Evolutionary conservation across 768 basidiomycete genomes (phyloP).

Genomic region (Fomitopsis pulvina): DNA sequence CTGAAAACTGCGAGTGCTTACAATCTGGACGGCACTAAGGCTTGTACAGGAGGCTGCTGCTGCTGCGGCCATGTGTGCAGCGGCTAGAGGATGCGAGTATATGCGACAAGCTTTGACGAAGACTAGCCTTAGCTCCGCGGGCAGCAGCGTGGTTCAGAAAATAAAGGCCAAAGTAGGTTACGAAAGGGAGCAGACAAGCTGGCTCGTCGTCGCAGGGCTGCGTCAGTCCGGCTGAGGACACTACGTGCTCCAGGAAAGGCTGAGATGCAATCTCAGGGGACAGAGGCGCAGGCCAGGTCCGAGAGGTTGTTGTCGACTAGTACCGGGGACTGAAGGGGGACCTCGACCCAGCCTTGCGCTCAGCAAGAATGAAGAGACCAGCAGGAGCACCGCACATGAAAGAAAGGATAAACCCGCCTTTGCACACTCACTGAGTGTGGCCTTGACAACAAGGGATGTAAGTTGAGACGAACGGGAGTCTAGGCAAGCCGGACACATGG

Average conservation of each 20-base stretch:
- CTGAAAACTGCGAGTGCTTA: slow-evolving; percentile 22
- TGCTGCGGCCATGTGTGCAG: slow-evolving; percentile 19
- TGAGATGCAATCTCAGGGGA: slow-evolving; percentile 16
- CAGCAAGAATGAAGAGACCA: slow-evolving; percentile 6
- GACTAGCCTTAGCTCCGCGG: background rate
- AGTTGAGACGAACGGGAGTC: background rate
- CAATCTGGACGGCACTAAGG: slow-evolving; percentile 37
- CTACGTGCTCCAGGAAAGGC: slow-evolving; percentile 17
- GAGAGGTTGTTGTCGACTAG: slow-evolving; percentile 10
- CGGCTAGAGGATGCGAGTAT: background rate
- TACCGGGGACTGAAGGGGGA: slow-evolving; percentile 12
- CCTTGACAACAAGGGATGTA: slow-evolving; percentile 2
- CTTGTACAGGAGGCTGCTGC: slow-evolving; percentile 26
- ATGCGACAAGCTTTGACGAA: background rate
- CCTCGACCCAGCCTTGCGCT: slow-evolving; percentile 8
- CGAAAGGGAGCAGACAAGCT: slow-evolving; percentile 12
- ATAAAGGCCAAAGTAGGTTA: background rate
- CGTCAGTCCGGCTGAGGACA: slow-evolving; percentile 20
- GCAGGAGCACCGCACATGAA: slow-evolving; percentile 6
- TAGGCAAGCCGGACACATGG: background rate
- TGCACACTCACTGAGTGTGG: slow-evolving; percentile 1
- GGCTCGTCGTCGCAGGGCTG: slow-evolving; percentile 16
- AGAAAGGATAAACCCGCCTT: slow-evolving; percentile 7
- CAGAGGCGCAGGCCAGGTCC: slow-evolving; percentile 3
- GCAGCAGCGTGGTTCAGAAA: slow-evolving; percentile 7